Percentiles rank a stretch among this genome's conserved stretches.
Conservation (phyloP, 2,329 filamentous ascomycete genomes). For the Arthrobotrys megalospora region DNA sequence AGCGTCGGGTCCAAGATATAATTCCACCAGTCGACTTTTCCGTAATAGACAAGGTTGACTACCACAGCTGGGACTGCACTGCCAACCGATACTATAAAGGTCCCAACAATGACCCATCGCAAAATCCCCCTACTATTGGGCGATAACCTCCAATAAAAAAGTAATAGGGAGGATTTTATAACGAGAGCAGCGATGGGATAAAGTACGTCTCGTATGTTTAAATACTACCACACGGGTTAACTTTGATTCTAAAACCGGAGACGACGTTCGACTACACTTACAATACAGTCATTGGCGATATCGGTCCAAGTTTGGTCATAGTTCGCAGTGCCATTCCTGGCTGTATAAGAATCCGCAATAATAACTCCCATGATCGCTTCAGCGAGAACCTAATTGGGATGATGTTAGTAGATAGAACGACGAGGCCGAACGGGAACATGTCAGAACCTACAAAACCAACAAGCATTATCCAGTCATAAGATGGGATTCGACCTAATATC, state of each 20-base stretch:
- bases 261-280: background rate
- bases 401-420: background rate
- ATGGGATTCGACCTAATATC: constrained; percentile 45
- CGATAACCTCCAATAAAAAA: constrained; percentile 51
- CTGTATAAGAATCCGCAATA: constrained; percentile 50
- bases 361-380: constrained; percentile 53
- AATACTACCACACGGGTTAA: constrained; percentile 14
- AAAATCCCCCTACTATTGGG: constrained; percentile 39
- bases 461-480: constrained; percentile 53
- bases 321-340: constrained; percentile 46
- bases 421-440: no score
- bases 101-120: constrained; percentile 43
- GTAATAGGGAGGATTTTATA: constrained; percentile 42
- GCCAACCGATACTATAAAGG: constrained; percentile 44
- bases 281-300: constrained; percentile 47
- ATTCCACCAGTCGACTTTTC: constrained; percentile 56
- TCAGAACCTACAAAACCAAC: constrained; percentile 34
- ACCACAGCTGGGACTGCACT: constrained; percentile 42
- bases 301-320: constrained; percentile 53
- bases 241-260: background rate
- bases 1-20: constrained; percentile 46
- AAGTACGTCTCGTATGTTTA: constrained; percentile 46
- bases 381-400: constrained; percentile 23
- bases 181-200: constrained; percentile 41
- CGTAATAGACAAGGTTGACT: constrained; percentile 52